Conservation (phyloP, 2,329 filamentous ascomycete genomes). For the Aspergillus tubingensis region DNA sequence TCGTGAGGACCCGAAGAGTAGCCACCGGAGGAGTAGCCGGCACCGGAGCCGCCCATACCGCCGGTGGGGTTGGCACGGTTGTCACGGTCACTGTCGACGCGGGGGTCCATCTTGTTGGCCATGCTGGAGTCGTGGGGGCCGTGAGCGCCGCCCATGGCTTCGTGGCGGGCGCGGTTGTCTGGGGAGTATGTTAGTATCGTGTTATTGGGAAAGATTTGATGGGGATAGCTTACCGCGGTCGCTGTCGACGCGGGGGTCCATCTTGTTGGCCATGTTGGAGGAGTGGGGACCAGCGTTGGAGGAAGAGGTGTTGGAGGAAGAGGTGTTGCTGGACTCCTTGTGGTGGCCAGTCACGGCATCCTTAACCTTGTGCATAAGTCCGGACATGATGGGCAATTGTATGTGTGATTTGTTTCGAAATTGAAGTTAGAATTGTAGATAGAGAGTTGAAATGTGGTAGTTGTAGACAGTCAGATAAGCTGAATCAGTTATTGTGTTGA, state of each 20-base stretch:
- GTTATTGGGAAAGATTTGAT: no score
- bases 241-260: conserved; percentile 23
- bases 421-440: neutral
- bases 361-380: conserved; percentile 49
- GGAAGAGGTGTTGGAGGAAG: conserved; percentile 11
- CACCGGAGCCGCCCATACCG: conserved; percentile 2
- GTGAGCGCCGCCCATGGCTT: conserved; percentile 1
- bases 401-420: neutral
- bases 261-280: conserved; percentile 22
- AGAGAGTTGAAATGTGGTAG: neutral
- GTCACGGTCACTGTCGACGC: conserved; percentile 22
- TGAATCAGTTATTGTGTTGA: neutral
- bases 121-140: conserved; percentile 6
- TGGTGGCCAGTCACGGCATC: conserved; percentile 40
- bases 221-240: conserved; percentile 15
- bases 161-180: conserved; percentile 14
- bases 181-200: neutral
- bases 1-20: conserved; percentile 16
- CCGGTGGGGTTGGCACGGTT: conserved; percentile 6
- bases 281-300: conserved; percentile 17
- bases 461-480: neutral
- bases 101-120: conserved; percentile 25
- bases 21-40: conserved; percentile 1
- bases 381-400: conserved; percentile 40
- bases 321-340: conserved; percentile 13